Percentiles rank a stretch among this genome's conserved stretches.
Evolutionary conservation across 441 rosid species (phyloP).

Genomic region (Pelargonium cotyledonis): DNA sequence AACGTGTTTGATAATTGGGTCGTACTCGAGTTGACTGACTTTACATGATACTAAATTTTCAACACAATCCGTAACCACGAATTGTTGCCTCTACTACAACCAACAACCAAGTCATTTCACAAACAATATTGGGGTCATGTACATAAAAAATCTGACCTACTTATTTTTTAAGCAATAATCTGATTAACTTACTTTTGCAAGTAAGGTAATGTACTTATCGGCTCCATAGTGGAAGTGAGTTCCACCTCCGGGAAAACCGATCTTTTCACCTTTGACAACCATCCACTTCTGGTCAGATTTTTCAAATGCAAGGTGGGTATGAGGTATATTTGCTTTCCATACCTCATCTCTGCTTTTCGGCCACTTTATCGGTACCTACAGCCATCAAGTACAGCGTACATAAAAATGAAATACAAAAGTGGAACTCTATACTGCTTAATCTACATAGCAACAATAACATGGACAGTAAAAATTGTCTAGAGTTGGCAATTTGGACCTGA

Average conservation of each 20-base stretch:
- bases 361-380: slow-evolving; percentile 93
- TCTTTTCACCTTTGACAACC: slow-evolving; percentile 95
- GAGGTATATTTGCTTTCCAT: slow-evolving; percentile 99
- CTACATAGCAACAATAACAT: background rate
- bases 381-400: background rate
- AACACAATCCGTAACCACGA: too few relatives aligned
- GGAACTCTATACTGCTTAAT: background rate
- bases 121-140: too few relatives aligned
- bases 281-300: slow-evolving; percentile 99
- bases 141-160: slow-evolving; percentile 8
- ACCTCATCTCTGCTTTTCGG: slow-evolving; percentile 98
- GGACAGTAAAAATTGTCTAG: too few relatives aligned
- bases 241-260: slow-evolving; percentile 91
- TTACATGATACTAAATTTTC: too few relatives aligned
- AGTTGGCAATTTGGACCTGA: too few relatives aligned
- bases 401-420: background rate
- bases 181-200: slow-evolving; percentile 67
- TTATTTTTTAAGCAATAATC: slow-evolving; percentile 40
- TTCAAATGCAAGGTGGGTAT: slow-evolving; percentile 95
- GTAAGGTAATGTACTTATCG: slow-evolving; percentile 86
- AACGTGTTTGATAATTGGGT: too few relatives aligned
- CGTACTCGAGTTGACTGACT: too few relatives aligned
- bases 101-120: too few relatives aligned
- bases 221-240: slow-evolving; percentile 99
- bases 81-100: too few relatives aligned